A percentile compares a stretch with the other conserved stretches of the same genome.
phyloP scores from a whole-genome alignment of 176 grass and related monocot species.

The Zea luxurians region DNA sequence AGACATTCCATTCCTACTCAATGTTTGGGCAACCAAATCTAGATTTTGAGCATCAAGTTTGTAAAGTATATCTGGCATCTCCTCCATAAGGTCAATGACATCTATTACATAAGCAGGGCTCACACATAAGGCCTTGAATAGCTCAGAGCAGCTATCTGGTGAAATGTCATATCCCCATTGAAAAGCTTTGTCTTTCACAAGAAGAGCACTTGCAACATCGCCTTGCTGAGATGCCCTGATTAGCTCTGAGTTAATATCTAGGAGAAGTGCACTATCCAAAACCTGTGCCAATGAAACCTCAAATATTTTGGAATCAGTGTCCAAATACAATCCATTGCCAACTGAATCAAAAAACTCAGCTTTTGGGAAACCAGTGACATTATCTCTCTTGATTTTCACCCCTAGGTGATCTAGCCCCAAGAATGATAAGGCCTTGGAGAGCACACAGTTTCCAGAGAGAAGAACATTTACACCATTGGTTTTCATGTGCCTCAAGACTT shows the following conservation, averaged over 20 bases:
- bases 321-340: slow-evolving; percentile 86
- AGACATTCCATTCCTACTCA: slow-evolving; percentile 56
- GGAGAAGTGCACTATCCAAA: slow-evolving; percentile 58
- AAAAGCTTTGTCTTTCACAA: slow-evolving; percentile 62
- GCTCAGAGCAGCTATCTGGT: slow-evolving; percentile 42
- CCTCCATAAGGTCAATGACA: slow-evolving; percentile 51
- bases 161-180: slow-evolving; percentile 69
- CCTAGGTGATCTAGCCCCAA: slow-evolving; percentile 67
- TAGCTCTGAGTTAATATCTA: slow-evolving; percentile 53
- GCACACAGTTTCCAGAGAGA: slow-evolving; percentile 55
- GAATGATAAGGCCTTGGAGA: slow-evolving; percentile 74
- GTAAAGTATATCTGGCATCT: slow-evolving; percentile 52
- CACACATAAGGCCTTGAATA: slow-evolving; percentile 54
- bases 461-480: slow-evolving; percentile 49
- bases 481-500: slow-evolving; percentile 58
- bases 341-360: slow-evolving; percentile 94
- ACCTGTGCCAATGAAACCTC: slow-evolving; percentile 60
- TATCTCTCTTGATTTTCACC: slow-evolving; percentile 93
- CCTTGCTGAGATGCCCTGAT: slow-evolving; percentile 59
- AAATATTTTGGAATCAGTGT: slow-evolving; percentile 70
- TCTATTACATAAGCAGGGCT: slow-evolving; percentile 45
- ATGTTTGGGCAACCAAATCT: slow-evolving; percentile 50
- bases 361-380: slow-evolving; percentile 59
- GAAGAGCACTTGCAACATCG: slow-evolving; percentile 52
- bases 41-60: slow-evolving; percentile 64